Evolutionary conservation across 2,329 filamentous ascomycete species (phyloP), one percentile per base, ranked within the genome.

Genomic region (Furcasterigmium furcatum): DNA sequence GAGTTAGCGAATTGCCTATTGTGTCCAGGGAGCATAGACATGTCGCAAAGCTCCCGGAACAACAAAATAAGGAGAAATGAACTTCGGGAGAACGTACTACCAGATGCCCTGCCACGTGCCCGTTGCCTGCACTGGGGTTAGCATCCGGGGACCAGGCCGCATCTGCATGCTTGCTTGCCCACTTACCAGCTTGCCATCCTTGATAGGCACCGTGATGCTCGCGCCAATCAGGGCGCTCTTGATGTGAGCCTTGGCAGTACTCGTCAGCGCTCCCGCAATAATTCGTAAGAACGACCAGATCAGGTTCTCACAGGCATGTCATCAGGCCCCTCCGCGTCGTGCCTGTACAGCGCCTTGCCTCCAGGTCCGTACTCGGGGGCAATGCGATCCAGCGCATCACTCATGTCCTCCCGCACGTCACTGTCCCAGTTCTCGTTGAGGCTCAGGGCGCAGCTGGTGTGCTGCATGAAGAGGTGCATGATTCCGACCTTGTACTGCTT

Each of bases 381-480:
- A 58, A 99, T 87, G 38, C 91, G 77, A 66, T 99, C 92, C 54
- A 99, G 74, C 39, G 92, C 90, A 71, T 96, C 90, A 60, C 82
- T 90, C 92, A 97, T 96, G 67, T 99, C 91, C 34, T 79, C 79
- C 47, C 91, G 80, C n/a, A 99, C 94, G 68, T 95, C 89, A 38
- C 64, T 61, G 59, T 92, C 89, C 61, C 80, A 85, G 71, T 97
- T 97, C 77, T 99, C 94, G 63, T 99, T 99, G 58, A 99, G 72
- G 49, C 82, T 88, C 44, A 99, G 76, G 12, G 88, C 94, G 68
- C 91, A 96, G 59, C 84, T 90, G 5, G 94, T 99, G 70, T 99
- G 94, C 70, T 99, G 92, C 45, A 97, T 78, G 66, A 97, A 99
- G 39, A 99, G 77, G 64, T 96, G 84, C 51, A 97, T 72, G 49